Conservation (phyloP, 345 rosid species). For the Linum usitatissimum region DNA sequence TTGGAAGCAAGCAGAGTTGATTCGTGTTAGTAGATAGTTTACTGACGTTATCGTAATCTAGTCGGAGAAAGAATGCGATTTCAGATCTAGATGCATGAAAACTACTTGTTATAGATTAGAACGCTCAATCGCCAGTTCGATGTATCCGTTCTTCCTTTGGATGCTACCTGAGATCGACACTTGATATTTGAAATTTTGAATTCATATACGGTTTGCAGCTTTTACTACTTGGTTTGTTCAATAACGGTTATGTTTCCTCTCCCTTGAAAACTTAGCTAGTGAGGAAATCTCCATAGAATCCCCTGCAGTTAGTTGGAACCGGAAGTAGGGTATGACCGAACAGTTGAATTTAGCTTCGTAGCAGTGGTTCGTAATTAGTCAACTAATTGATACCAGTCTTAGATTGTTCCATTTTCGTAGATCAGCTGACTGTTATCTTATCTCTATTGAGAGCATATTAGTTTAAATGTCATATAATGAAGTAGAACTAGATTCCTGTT, state of each 20-base stretch:
- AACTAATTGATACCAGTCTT: not conserved
- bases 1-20: not conserved
- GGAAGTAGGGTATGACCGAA: not conserved
- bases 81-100: not conserved
- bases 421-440: too few relatives aligned
- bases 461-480: too few relatives aligned
- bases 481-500: too few relatives aligned
- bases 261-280: not conserved
- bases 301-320: not conserved
- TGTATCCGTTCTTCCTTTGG: not conserved
- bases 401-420: not conserved
- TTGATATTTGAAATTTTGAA: not conserved
- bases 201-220: not conserved
- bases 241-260: not conserved
- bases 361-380: not conserved
- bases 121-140: not conserved
- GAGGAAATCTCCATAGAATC: not conserved
- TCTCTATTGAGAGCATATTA: too few relatives aligned
- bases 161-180: not conserved
- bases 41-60: not conserved
- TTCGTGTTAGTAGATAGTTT: not conserved
- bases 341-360: not conserved
- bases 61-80: not conserved
- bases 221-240: not conserved
- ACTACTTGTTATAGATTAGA: not conserved